These are phyloP conservation scores for Russula lepida DNA, from an alignment of 768 basidiomycete genomes.

Conservation along the genomic window DNA sequence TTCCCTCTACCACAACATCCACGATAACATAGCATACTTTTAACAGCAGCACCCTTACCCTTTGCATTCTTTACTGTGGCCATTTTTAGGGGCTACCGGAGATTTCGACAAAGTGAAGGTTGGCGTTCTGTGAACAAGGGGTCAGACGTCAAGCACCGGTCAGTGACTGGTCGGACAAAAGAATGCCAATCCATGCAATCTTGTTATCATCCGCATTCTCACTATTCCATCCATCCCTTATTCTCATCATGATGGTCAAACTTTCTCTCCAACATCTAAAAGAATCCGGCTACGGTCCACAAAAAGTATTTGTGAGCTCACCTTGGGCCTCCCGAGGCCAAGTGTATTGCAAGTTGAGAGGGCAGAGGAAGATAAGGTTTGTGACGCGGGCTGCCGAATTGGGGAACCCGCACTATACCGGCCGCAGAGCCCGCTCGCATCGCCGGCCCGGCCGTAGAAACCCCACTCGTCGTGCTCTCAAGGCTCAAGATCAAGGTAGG, in stretches of 20 bases:
- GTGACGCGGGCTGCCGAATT: background rate
- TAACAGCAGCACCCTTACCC: background rate
- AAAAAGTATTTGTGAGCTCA: background rate
- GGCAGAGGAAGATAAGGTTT: slow-evolving; percentile 6
- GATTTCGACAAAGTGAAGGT: background rate
- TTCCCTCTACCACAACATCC: background rate
- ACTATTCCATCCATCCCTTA: slow-evolving; percentile 6
- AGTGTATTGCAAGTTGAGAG: background rate
- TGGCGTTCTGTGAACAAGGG: background rate
- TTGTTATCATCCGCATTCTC: background rate
- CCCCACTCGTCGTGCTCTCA: background rate
- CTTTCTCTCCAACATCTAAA: background rate
- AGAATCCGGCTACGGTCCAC: background rate
- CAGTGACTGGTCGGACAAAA: too few species aligned
- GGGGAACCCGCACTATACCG: background rate
- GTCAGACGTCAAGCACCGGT: background rate
- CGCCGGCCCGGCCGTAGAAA: background rate
- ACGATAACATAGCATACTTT: background rate
- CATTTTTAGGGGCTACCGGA: slow-evolving; percentile 35
- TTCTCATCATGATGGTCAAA: background rate
- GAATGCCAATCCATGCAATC: background rate
- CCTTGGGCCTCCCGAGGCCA: background rate
- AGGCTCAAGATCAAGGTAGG: background rate
- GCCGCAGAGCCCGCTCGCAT: background rate
- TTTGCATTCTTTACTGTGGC: slow-evolving; percentile 50